A percentile compares a stretch with the other conserved stretches of the same genome.
phyloP scores from a whole-genome alignment of 208 protist genomes.

The Leishmania lainsoni region DNA sequence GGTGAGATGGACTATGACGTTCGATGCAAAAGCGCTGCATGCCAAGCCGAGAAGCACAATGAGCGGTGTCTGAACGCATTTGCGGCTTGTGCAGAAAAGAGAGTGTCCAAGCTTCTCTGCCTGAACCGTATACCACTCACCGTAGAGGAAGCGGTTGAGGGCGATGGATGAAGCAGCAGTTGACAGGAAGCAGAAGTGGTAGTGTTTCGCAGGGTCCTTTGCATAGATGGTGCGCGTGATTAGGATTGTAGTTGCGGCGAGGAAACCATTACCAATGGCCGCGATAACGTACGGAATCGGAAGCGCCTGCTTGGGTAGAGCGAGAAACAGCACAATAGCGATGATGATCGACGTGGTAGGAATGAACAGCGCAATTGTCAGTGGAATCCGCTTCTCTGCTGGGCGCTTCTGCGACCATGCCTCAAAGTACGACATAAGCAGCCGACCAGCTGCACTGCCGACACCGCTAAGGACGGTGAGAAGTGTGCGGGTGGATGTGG shows the following conservation, averaged over 20 bases:
- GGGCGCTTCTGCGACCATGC: slow-evolving; percentile 40
- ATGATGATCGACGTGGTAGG: slow-evolving; percentile 44
- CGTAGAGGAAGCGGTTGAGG: slow-evolving; percentile 61
- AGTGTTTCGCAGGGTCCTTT: slow-evolving; percentile 59
- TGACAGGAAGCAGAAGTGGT: slow-evolving; percentile 49
- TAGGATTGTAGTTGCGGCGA: slow-evolving; percentile 45
- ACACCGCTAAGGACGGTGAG: slow-evolving; percentile 51
- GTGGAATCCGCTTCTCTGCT: slow-evolving; percentile 55
- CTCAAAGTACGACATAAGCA: slow-evolving; percentile 51
- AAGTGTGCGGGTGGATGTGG: slow-evolving; percentile 31
- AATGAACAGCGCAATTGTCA: slow-evolving; percentile 43
- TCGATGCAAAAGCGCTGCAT: slow-evolving; percentile 42
- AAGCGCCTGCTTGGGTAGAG: slow-evolving; percentile 26
- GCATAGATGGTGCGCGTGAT: slow-evolving; percentile 57
- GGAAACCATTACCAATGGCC: slow-evolving; percentile 50
- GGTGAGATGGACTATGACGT: slow-evolving; percentile 42
- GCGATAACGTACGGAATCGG: slow-evolving; percentile 45
- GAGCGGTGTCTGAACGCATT: slow-evolving; percentile 53
- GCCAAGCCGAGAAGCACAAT: slow-evolving; percentile 48
- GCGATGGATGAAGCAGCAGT: slow-evolving; percentile 35
- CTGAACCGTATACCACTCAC: slow-evolving; percentile 53
- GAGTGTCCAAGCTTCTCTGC: slow-evolving; percentile 41
- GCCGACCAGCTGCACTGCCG: slow-evolving; percentile 42
- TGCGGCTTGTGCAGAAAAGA: slow-evolving; percentile 34
- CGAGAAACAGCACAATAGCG: slow-evolving; percentile 40